Conservation (phyloP, 2,329 filamentous ascomycete genomes). For the Phialocephala sp. region DNA sequence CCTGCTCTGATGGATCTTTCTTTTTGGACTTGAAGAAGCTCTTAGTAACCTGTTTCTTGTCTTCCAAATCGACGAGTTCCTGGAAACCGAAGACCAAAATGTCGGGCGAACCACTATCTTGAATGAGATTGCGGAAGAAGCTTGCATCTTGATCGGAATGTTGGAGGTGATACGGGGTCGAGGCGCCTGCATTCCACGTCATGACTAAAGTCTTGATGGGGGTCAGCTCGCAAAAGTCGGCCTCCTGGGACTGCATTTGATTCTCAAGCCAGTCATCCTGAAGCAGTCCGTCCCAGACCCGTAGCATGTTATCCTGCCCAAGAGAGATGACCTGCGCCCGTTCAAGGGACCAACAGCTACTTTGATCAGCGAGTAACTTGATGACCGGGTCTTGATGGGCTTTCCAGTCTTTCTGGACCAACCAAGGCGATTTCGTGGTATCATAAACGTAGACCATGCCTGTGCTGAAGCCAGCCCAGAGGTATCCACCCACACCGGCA, state of each 20-base stretch:
- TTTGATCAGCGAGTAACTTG: constrained; percentile 76
- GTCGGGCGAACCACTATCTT: constrained; percentile 79
- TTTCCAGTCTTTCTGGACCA: constrained; percentile 91
- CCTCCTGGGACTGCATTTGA: constrained; percentile 84
- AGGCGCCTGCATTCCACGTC: constrained; percentile 98
- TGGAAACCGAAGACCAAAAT: constrained; percentile 97
- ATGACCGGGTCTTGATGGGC: constrained; percentile 85
- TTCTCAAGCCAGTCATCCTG: constrained; percentile 93
- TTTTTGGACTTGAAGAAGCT: constrained; percentile 90
- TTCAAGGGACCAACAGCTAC: constrained; percentile 84
- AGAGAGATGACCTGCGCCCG: constrained; percentile 84
- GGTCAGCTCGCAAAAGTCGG: constrained; percentile 84
- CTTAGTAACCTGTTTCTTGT: constrained; percentile 97
- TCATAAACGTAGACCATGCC: constrained; percentile 96
- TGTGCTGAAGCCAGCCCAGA: constrained; percentile 96
- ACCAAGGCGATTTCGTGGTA: constrained; percentile 81
- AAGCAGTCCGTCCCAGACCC: constrained; percentile 89
- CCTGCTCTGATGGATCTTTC: constrained; percentile 75
- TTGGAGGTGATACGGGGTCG: constrained; percentile 82
- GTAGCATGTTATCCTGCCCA: constrained; percentile 83
- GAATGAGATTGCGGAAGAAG: constrained; percentile 83
- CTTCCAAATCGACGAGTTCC: constrained; percentile 95
- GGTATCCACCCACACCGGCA: constrained; percentile 76
- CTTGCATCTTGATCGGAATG: constrained; percentile 71
- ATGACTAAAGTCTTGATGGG: constrained; percentile 81